Conservation (phyloP, 2,329 filamentous ascomycete genomes). For the Talaromyces funiculosus region DNA sequence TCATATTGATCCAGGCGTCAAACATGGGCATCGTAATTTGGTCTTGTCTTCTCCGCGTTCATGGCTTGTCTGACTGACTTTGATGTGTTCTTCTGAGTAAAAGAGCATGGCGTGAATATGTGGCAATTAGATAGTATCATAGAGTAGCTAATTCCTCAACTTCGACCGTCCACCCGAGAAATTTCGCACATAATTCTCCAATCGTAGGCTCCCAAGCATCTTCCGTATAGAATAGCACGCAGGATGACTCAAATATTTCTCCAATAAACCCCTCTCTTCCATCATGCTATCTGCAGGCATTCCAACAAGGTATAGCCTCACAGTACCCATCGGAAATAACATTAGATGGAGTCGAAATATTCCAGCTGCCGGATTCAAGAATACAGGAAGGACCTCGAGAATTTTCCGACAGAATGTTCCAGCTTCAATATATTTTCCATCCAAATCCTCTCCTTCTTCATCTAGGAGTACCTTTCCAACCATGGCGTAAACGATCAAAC, state of each 20-base stretch:
- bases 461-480: neutral
- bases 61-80: constrained; percentile 70
- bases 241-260: neutral
- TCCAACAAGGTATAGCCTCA: neutral
- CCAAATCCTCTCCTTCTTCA: neutral
- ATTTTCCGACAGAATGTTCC: neutral
- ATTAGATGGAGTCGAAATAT: constrained; percentile 2
- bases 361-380: neutral
- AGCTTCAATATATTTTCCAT: neutral
- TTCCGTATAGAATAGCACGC: neutral
- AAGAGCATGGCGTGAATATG: constrained; percentile 51
- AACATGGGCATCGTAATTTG: constrained; percentile 3
- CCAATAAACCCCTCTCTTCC: neutral
- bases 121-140: neutral
- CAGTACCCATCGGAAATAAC: neutral
- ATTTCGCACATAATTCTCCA: neutral
- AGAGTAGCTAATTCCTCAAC: neutral
- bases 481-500: neutral
- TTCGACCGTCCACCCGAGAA: neutral
- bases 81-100: constrained; percentile 51
- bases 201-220: neutral
- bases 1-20: constrained; percentile 1
- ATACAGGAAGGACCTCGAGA: neutral
- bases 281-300: neutral
- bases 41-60: constrained; percentile 42